Base-by-base conservation (phyloP, 768 basidiomycete genomes). In the Lactarius hatsudake region DNA sequence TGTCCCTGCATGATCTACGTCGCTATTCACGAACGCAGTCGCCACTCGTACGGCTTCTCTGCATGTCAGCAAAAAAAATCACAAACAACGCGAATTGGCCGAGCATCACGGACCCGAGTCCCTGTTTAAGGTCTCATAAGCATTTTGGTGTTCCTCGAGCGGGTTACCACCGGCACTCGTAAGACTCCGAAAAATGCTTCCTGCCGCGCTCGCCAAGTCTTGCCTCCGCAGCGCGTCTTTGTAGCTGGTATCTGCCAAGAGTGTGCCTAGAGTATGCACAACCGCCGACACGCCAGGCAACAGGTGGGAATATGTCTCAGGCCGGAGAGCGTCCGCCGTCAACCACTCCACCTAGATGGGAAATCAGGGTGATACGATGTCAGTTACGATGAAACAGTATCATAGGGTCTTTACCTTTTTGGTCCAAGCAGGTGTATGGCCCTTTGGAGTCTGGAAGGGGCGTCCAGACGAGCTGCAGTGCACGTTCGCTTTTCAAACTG, bases 201-300 rank as follows among this genome's bases (percentile, higher is more conserved):
- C 77, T 64, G 84, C 63, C 42, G 90, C 77, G 13, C 80, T 82
- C 18, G 82, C 71, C 30, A 89, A 57, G 73, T 90, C 80, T 15
- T 87, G 87, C 61, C 81, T 80, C 67, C 81, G 81, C 54, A 98
- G 71, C 43, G 87, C 84, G 43, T 80, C 75, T 77, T 99, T 99
- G 81, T 99, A 99, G 54, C 78, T 80, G 23, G 82, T 80, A 72
- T 88, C 86, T 74, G 96, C 93, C 38, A 98, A 80, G 59, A 99
- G 85, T 12, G 89, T 93, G 55, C 97, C 97, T 23, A 98, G 82
- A 1, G 97, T 96, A 75, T 98, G 95, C 43, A 99, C 94, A 34
- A 98, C 89, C 1, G 90, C 93, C 28, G 84, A 84, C 30, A 83
- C 86, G 28, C 81, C 77, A 0, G 86, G 81, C 58, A 98, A 81